Base-by-base conservation (phyloP, 1,284 basidiomycete genomes). In the Irpex lacteus region DNA sequence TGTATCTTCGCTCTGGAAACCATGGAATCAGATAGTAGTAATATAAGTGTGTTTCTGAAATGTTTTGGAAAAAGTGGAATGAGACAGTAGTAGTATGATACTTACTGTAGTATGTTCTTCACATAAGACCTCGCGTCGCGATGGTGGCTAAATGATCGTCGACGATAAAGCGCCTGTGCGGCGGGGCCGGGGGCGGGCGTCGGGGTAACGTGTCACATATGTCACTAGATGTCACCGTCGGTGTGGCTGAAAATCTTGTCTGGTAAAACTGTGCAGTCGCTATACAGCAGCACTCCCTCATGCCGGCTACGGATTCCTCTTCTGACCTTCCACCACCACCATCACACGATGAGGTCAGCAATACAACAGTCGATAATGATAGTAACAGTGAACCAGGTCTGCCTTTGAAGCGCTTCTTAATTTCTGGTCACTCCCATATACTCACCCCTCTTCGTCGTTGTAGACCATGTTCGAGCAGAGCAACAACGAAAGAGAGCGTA, bases 401-500 rank as follows among this genome's bases (percentile, higher is more conserved):
- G 44, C 38, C 9, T 52, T 18, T 55, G 32, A 36, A 18, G 26
- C 26, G 26, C 44, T 40, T 7, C 11, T 19, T 54, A 9, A n/a
- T 26, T 18, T 37, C 8, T 6, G 11, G 9, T 34, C 18, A 66
- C 15, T 11, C 40, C 40, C 11, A 44, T 69, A 63, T 68, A 47
- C 56, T 61, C 44, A 40, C 58, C 6, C 47, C 50, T 61, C 56
- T 56, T 65, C 55, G 26, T 11, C 40, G 37, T 60, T 21, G 47
- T 60, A 70, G 65, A 52, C 21, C 36, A 60, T 47, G 60, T 63
- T 36, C 55, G 15, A 44, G 11, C 8, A 44, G 40, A 44, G 3
- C 40, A 37, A 9, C 60, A 61, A 32, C 47, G 66, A 47, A 91
- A 91, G 73, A 83, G 83, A 66, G 82, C 83, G 66, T 92, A 92